Base-by-base conservation (phyloP, 2,329 filamentous ascomycete genomes). In the Cordyceps pruinosa region DNA sequence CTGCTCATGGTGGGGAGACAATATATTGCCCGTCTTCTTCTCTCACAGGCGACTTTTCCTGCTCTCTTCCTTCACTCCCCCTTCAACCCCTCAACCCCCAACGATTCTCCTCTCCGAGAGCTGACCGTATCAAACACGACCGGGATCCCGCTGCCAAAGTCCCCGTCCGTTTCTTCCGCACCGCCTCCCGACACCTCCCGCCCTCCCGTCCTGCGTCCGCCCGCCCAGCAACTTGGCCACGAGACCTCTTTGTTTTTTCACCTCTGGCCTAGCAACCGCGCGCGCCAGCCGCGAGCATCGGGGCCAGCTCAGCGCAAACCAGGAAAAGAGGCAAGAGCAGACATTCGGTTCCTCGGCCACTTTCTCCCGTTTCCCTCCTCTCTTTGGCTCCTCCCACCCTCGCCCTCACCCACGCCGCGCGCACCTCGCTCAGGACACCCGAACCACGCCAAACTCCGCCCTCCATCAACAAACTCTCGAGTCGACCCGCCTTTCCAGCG, bases 271-370 rank as follows among this genome's bases (percentile, higher is more conserved):
- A 39, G 42, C 42, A 55, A 39, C 52, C 21, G n/a, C 44, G 10
- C n/a, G n/a, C n/a, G n/a, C 26, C 19, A 37, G 23, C 23, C 52
- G 34, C 39, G 32, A 48, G 42, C 37, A 54, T 26, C 30, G 41
- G 4, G 21, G 25, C 30, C 23, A 32, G 32, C 28, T 39, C 52
- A 17, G 7, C 15, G 4, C 2, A 21, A 23, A 34, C 13, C n/a
- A 17, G 44, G 52, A 48, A 34, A 23, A 25, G 44, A 49, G 49
- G 26, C 41, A 48, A 35, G 44, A 48, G 53, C 53, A 48, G 53
- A 45, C 49, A 56, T 49, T 56, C n/a, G 35, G 34, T 56, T 56
- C 48, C 53, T 49, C 23, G 44, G 53, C 53, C 48, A 46, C 52
- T 35, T 35, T 23, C 5, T 23, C 17, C 34, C 32, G 13, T 15